Evolutionary conservation across 257 asterid species (phyloP).

Genomic region (Agastache rugosa): DNA sequence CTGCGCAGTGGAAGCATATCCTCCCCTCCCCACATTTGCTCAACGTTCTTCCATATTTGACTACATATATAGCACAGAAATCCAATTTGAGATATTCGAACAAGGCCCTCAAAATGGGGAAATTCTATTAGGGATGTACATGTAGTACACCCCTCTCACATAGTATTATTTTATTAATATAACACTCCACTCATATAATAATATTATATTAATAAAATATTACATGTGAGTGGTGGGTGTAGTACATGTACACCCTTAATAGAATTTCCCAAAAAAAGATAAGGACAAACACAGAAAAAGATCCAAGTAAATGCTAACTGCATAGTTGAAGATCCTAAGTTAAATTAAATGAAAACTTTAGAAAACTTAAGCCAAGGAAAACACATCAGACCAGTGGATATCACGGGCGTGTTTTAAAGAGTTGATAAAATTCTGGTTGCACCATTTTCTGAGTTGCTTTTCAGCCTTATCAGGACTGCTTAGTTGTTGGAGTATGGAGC

Average conservation of each 20-base stretch:
- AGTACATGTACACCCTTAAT: too few relatives aligned
- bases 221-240: too few relatives aligned
- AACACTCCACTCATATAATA: too few relatives aligned
- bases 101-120: neutral
- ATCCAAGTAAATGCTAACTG: neutral
- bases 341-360: neutral
- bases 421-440: slow-evolving; percentile 89
- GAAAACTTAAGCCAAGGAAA: neutral
- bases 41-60: slow-evolving; percentile 75
- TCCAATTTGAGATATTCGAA: slow-evolving; percentile 23
- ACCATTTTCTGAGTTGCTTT: slow-evolving; percentile 89
- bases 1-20: slow-evolving; percentile 76
- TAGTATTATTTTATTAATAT: too few relatives aligned
- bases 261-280: too few relatives aligned
- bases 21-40: slow-evolving; percentile 94
- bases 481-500: too few relatives aligned
- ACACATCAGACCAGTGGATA: slow-evolving; percentile 74
- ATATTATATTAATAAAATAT: too few relatives aligned
- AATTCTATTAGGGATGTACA: too few relatives aligned
- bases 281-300: neutral
- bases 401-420: slow-evolving; percentile 92
- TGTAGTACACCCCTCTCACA: too few relatives aligned
- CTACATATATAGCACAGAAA: slow-evolving; percentile 47
- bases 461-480: slow-evolving; percentile 70
- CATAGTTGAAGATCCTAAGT: neutral